phyloP scores from a whole-genome alignment of 2,329 filamentous ascomycete species.

The Pseudonectria buxi region DNA sequence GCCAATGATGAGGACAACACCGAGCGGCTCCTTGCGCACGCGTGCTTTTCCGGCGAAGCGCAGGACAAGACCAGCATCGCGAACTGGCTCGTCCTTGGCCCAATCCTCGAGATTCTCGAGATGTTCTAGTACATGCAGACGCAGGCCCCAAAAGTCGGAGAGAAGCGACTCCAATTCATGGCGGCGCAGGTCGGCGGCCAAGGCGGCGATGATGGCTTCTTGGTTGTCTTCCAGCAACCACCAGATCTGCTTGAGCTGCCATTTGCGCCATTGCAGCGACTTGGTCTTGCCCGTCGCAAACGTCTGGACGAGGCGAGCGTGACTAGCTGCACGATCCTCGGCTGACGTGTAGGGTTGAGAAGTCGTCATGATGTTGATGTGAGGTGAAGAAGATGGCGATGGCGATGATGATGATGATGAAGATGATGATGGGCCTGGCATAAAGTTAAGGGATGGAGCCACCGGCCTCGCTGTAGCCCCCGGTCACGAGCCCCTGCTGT shows the following conservation, averaged over 20 bases:
- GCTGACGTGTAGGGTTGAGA: too few species aligned
- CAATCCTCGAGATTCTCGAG: constrained; percentile 34
- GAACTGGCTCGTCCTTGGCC: constrained; percentile 29
- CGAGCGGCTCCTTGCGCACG: constrained; percentile 36
- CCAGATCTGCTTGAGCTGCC: constrained; percentile 35
- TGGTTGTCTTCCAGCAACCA: constrained; percentile 36
- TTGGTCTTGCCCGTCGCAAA: constrained; percentile 25
- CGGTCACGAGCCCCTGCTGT: too few species aligned
- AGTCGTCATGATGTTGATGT: too few species aligned
- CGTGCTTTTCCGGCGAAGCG: constrained; percentile 24
- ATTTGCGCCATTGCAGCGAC: constrained; percentile 31
- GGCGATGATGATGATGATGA: too few species aligned
- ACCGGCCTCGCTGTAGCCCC: too few species aligned
- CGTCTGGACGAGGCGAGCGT: too few species aligned
- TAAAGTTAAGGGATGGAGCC: too few species aligned
- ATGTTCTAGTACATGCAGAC: constrained; percentile 29
- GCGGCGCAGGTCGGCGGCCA: constrained; percentile 29
- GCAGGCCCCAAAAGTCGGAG: constrained; percentile 24
- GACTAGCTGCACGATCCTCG: too few species aligned
- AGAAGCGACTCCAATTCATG: constrained; percentile 27
- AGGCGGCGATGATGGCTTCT: constrained; percentile 23
- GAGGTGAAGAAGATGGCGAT: too few species aligned
- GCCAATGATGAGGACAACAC: constrained; percentile 37
- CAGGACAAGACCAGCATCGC: constrained; percentile 21
- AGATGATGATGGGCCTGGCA: too few species aligned